Evolutionary conservation across 176 grass and related monocot species (phyloP), one percentile per base, ranked within the genome.

Genomic region (Chloris gayana): DNA sequence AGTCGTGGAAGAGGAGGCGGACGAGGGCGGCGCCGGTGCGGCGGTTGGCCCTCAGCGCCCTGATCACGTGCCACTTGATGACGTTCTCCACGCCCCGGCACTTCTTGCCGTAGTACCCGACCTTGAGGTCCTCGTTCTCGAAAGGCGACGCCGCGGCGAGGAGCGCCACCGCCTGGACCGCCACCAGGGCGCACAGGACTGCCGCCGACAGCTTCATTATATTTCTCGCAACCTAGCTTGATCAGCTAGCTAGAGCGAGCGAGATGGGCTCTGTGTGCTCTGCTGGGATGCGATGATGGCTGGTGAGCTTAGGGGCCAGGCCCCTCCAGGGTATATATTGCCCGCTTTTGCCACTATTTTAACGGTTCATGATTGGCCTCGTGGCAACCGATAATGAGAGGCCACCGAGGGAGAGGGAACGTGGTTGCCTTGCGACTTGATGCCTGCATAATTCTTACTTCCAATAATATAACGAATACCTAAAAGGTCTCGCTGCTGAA

Each of bases 1-100:
- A 93, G 41, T 93, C 91, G 26, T 93, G 91, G 84, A 93, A 93
- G 35, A 90, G 41, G 7, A 93, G 75, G 19, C 91, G 91, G 86
- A 93, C 51, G 1, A 93, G 88, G 0, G 70, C 88, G 14, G 91
- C 85, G 2, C 88, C 82, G 29, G 65, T 63, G 45, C 88, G 87
- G 70, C 81, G 81, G 81, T 88, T 80, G 24, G 26, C 9, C 86
- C 75, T 88, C 75, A 88, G 3, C 3, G 86, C 86, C 75, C 5
- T 74, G 51, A 68, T 27, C 14, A 89, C 35, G 22, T 85, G 87
- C 82, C 56, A 76, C 76, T 76, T 63, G 44, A 89, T 17, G 4
- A 85, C 56, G 54, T 81, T 85, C 82, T 89, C 87, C 7, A 89
- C 70, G 21, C 70, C 82, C 21, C 15, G 37, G 87, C 87, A 89